These are phyloP conservation scores for Epichloe scottii DNA, from an alignment of 2,329 filamentous ascomycete species.

Conservation along the genomic window DNA sequence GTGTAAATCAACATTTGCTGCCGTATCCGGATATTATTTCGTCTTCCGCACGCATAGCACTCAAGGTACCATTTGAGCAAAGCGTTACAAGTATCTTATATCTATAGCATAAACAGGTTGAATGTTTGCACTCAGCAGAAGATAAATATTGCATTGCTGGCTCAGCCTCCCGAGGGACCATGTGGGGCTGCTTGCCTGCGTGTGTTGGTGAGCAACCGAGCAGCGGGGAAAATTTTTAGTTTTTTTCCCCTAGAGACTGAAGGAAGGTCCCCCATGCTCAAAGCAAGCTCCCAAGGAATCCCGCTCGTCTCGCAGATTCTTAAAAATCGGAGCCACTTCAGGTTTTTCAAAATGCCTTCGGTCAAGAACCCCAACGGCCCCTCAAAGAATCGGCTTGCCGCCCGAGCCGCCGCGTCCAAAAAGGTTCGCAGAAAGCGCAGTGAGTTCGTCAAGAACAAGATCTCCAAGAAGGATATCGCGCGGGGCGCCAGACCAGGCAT, in stretches of 20 bases:
- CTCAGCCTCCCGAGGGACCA: too few relatives aligned
- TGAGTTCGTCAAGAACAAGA: slow-evolving; percentile 24
- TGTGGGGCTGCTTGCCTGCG: too few relatives aligned
- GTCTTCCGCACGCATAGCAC: background rate
- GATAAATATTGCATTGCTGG: too few relatives aligned
- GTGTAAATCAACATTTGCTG: background rate
- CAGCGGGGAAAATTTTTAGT: too few relatives aligned
- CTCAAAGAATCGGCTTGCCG: slow-evolving; percentile 39
- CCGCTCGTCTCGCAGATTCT: too few relatives aligned
- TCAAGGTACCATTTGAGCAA: background rate
- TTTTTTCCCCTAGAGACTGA: too few relatives aligned
- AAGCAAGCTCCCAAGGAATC: background rate
- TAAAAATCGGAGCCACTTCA: background rate
- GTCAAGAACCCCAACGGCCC: slow-evolving; percentile 46
- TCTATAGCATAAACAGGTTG: background rate
- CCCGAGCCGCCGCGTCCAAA: slow-evolving; percentile 30
- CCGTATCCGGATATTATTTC: background rate
- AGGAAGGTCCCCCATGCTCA: too few relatives aligned
- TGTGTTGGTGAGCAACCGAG: too few relatives aligned
- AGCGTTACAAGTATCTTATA: background rate
- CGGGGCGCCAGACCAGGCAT: slow-evolving; percentile 41
- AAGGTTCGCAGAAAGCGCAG: slow-evolving; percentile 31
- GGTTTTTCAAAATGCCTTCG: slow-evolving; percentile 32
- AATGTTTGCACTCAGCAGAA: too few relatives aligned
- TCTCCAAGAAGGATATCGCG: slow-evolving; percentile 28